A percentile compares a stretch with the other conserved stretches of the same genome.
These are phyloP conservation scores for Cladosporium austrohemisphaericum DNA, from an alignment of 2,329 filamentous ascomycete species.

Conservation along the genomic window DNA sequence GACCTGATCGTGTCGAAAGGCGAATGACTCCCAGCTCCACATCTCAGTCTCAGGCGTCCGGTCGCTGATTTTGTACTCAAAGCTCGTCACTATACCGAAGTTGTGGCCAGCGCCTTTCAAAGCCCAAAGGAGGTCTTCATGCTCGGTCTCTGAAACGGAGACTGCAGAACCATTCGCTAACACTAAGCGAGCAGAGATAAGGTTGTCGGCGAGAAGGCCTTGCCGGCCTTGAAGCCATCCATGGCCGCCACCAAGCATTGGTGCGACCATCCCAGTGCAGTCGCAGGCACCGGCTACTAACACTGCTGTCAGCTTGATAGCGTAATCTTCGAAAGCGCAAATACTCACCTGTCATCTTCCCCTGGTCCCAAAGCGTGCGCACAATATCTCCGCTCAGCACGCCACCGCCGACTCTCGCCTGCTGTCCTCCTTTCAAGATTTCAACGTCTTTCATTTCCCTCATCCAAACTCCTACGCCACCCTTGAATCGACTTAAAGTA, in stretches of 20 bases:
- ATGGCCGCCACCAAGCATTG: constrained; percentile 20
- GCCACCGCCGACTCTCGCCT: constrained; percentile 17
- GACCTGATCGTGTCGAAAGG: constrained; percentile 6
- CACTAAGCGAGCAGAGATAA: constrained; percentile 38
- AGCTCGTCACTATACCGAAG: constrained; percentile 37
- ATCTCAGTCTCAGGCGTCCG: constrained; percentile 1
- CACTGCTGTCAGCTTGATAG: neutral
- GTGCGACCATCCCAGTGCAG: constrained; percentile 17
- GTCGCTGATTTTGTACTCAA: constrained; percentile 37
- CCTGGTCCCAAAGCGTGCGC: constrained; percentile 10
- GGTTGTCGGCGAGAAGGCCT: constrained; percentile 52
- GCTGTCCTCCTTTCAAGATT: constrained; percentile 12
- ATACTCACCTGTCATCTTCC: constrained; percentile 15
- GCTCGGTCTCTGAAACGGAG: constrained; percentile 39
- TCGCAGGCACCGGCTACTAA: constrained; percentile 18
- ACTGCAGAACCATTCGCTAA: constrained; percentile 38
- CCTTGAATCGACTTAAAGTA: constrained; percentile 10
- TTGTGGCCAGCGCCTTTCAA: constrained; percentile 42
- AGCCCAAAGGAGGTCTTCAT: constrained; percentile 48
- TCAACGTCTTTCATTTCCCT: constrained; percentile 10
- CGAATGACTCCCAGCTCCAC: constrained; percentile 3
- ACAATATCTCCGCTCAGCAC: constrained; percentile 15
- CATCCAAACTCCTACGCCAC: constrained; percentile 20
- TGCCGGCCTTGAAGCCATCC: constrained; percentile 30
- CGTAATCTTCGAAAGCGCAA: neutral